Evolutionary conservation across 306 rosid genomes (phyloP), one percentile per base, ranked within the genome.

Genomic region (Sindora glabra): DNA sequence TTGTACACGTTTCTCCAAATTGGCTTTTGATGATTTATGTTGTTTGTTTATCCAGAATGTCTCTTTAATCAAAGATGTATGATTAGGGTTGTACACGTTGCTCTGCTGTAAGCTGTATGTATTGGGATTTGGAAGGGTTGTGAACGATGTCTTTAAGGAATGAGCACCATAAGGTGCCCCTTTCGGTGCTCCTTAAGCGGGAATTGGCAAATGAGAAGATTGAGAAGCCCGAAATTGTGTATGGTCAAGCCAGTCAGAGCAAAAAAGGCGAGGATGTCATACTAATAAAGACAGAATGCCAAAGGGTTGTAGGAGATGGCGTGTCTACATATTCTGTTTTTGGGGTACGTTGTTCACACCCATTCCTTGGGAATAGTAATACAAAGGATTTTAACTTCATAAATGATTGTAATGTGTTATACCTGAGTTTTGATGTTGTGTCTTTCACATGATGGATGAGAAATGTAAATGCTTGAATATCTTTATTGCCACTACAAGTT

Each of bases 211-310:
- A 57, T 30, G 97, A 94, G 83, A 94, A 78, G 86, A 75, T 86
- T 71, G 99, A 89, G 89, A 82, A 82, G 23, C 99, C 97, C 2
- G 97, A 94, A 66, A 71, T 94, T 74, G 41, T 63, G 7, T 78
- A 84, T 18, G 99, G 99, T 49, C 97, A 89, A 74, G 97, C 91
- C 13, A 62, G 71, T 23, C 95, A 94, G 78, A 94, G 95, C 76
- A 94, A 94, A 81, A 94, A 94, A 71, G 97, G 99, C 41, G 99
- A 94, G 77, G 99, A 94, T 79, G 82, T 76, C 33, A 81, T 89
- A 2, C 70, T 94, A 61, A 3, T 94, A 1, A 94, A 94, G 83
- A 48, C 86, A 1, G 97, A 86, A 61, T 84, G 99, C 59, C 89
- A 94, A 75, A 89, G 99, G 81, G 39, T 94, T 76, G 80, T 89